These are phyloP conservation scores for Trifolium pratense DNA, from an alignment of 306 rosid species.

Conservation along the genomic window DNA sequence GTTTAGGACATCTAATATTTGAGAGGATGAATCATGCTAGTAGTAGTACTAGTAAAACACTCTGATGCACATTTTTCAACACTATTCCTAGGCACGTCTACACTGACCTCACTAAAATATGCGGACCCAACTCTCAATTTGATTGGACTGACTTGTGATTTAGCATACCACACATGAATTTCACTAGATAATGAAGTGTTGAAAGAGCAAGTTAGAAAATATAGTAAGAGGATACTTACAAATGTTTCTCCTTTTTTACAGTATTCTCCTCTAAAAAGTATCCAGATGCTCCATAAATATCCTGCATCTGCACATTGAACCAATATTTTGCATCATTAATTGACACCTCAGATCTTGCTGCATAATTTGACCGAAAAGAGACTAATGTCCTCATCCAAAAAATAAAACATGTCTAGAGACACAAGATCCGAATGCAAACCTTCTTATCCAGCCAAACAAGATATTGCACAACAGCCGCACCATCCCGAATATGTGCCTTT, in stretches of 20 bases:
- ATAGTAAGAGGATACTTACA: constrained; percentile 54
- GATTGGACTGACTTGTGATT: not conserved
- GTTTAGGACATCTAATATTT: constrained; percentile 19
- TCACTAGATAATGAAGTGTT: constrained; percentile 5
- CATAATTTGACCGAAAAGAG: constrained; percentile 6
- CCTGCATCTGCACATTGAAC: constrained; percentile 79
- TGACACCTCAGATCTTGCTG: constrained; percentile 14
- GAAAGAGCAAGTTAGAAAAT: not conserved
- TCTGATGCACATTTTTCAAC: not conserved
- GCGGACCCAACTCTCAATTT: not conserved
- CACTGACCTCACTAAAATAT: not conserved
- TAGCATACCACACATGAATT: not conserved
- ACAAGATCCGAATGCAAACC: constrained; percentile 54
- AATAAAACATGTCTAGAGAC: constrained; percentile 27
- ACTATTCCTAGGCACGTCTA: not conserved
- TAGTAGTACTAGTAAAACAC: not conserved
- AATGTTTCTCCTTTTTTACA: constrained; percentile 52
- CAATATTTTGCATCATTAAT: constrained; percentile 44
- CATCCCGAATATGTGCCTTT: constrained; percentile 89
- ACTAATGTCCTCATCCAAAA: constrained; percentile 16
- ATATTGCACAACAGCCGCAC: constrained; percentile 94
- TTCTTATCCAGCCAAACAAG: constrained; percentile 91
- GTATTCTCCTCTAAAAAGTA: constrained; percentile 69
- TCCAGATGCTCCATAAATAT: constrained; percentile 87
- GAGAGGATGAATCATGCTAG: constrained; percentile 26